Evolutionary conservation across 371 early-diverging fungal species (phyloP).

Genomic region (Circinella minor): DNA sequence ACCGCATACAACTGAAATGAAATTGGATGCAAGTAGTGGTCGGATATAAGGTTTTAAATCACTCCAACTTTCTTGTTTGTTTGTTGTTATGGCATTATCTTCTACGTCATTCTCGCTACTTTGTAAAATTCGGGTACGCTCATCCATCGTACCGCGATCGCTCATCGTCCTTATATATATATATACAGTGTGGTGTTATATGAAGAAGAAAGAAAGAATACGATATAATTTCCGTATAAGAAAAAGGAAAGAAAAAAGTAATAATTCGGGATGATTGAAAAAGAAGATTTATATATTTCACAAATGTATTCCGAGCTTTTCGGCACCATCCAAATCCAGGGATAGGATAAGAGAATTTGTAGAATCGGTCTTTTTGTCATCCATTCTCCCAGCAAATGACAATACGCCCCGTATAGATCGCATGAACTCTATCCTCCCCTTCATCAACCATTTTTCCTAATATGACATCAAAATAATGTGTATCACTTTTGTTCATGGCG

Average conservation of each 20-base stretch:
- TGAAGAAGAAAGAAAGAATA: background rate
- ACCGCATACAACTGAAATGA: conserved; percentile 24
- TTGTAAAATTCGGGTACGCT: background rate
- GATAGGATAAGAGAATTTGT: too few species aligned
- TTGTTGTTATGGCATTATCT: background rate
- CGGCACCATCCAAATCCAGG: too few species aligned
- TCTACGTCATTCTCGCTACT: background rate
- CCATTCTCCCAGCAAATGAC: background rate
- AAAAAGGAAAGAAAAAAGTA: background rate
- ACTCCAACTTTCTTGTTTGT: conserved; percentile 22
- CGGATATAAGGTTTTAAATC: conserved; percentile 29
- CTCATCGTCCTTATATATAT: background rate
- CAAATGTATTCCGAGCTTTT: too few species aligned
- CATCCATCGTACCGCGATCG: background rate
- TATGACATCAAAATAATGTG: too few species aligned
- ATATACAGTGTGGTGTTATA: background rate
- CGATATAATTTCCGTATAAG: background rate
- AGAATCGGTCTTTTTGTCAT: background rate
- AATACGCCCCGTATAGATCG: background rate
- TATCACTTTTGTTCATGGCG: too few species aligned
- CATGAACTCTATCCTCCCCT: too few species aligned
- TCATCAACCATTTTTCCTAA: background rate
- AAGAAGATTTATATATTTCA: too few species aligned
- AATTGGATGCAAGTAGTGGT: conserved; percentile 24
- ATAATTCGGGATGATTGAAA: too few species aligned